phyloP scores from a whole-genome alignment of 768 basidiomycete species.

The Suillus spraguei region DNA sequence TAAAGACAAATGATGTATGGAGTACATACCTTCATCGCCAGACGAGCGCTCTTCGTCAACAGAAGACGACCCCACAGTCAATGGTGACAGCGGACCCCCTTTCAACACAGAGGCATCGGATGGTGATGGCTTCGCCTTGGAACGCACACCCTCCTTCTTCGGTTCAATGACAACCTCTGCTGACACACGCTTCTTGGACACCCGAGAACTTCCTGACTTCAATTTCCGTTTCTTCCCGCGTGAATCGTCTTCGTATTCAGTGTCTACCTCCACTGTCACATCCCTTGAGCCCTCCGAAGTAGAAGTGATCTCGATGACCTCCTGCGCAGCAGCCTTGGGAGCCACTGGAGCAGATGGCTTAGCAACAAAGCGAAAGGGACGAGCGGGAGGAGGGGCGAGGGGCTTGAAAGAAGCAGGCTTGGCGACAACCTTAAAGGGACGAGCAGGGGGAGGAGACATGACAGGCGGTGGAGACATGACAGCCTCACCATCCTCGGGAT shows the following conservation, averaged over 20 bases:
- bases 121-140: not conserved
- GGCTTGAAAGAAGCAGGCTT: not conserved
- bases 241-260: not conserved
- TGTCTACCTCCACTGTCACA: not conserved
- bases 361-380: not conserved
- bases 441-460: not conserved
- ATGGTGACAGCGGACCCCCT: not conserved
- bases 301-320: not conserved
- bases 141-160: not conserved
- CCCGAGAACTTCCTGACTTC: not conserved
- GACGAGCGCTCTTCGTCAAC: not conserved
- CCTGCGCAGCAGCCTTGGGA: not conserved
- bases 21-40: constrained; percentile 1
- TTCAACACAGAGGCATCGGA: not conserved
- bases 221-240: not conserved
- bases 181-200: not conserved
- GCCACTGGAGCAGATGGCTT: not conserved
- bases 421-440: not conserved
- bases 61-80: not conserved
- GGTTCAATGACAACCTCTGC: not conserved
- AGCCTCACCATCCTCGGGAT: not conserved
- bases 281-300: not conserved
- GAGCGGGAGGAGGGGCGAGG: not conserved
- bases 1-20: not conserved
- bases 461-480: no score